Evolutionary conservation across 1,284 basidiomycete species (phyloP).

Genomic region (Quambalaria eucalypti): DNA sequence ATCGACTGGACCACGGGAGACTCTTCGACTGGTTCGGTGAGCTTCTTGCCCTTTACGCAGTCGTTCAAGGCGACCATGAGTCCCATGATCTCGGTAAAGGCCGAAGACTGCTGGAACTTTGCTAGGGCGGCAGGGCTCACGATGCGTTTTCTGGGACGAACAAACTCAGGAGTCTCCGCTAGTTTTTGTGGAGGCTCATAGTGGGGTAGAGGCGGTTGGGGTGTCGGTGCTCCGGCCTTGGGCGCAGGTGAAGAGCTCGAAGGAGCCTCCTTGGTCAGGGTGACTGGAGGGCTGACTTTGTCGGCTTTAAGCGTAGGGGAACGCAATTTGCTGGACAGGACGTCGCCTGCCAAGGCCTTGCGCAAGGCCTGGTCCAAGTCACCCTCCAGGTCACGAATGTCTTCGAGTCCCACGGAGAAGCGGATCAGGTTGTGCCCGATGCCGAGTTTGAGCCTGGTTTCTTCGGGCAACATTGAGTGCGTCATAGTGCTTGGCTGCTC

Average conservation of each 20-base stretch:
- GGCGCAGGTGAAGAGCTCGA: neutral
- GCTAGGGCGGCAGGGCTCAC: conserved; percentile 68
- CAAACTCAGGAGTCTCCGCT: neutral
- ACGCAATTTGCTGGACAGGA: no score
- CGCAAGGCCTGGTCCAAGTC: conserved; percentile 66
- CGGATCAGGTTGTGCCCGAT: conserved; percentile 74
- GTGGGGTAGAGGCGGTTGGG: neutral
- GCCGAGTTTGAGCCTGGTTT: conserved; percentile 34
- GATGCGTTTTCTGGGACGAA: conserved; percentile 60
- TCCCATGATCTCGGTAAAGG: conserved; percentile 61
- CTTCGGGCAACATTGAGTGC: conserved; percentile 64
- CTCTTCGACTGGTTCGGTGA: conserved; percentile 55
- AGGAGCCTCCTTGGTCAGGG: no score
- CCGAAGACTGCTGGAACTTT: conserved; percentile 68
- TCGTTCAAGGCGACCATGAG: conserved; percentile 73
- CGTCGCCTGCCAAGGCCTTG: no score
- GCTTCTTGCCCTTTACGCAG: conserved; percentile 65
- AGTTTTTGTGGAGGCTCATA: neutral
- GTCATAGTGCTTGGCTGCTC: conserved; percentile 55
- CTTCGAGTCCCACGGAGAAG: conserved; percentile 80
- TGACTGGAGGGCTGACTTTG: no score
- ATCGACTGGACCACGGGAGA: conserved; percentile 59
- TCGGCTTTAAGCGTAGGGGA: no score
- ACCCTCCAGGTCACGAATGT: conserved; percentile 68
- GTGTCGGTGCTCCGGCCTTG: neutral